These are phyloP conservation scores for Hanseniaspora vineae DNA, from an alignment of 805 yeast genomes.

Conservation along the genomic window DNA sequence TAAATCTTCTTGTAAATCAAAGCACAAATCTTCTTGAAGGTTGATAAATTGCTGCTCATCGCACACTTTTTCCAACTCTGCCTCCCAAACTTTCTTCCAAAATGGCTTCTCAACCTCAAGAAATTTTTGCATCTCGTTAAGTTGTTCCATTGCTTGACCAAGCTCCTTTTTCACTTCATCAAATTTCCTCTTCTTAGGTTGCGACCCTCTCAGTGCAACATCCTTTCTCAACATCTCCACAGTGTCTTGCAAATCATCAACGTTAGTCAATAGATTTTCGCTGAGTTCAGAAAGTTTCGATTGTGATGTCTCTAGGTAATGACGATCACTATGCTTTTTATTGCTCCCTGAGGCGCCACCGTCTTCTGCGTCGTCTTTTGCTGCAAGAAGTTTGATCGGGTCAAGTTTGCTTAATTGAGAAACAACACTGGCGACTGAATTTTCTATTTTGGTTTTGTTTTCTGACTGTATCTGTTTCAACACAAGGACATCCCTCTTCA, in stretches of 20 bases:
- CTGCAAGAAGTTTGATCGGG: conserved; percentile 19
- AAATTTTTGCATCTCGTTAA: conserved; percentile 44
- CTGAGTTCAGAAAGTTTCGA: conserved; percentile 61
- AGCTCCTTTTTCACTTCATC: conserved; percentile 55
- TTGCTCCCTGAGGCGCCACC: not conserved
- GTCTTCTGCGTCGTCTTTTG: not conserved
- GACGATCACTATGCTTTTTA: conserved; percentile 14
- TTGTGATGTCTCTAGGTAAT: conserved; percentile 69
- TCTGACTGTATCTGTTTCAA: conserved; percentile 42
- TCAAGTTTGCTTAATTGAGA: conserved; percentile 37
- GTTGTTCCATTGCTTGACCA: conserved; percentile 36
- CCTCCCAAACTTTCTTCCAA: conserved; percentile 89
- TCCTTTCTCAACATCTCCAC: conserved; percentile 84
- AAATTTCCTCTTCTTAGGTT: conserved; percentile 65
- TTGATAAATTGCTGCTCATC: conserved; percentile 90
- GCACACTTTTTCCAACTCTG: conserved; percentile 77
- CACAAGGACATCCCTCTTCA: conserved; percentile 47
- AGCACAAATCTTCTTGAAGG: conserved; percentile 74
- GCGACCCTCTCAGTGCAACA: conserved; percentile 82
- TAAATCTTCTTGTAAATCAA: conserved; percentile 70
- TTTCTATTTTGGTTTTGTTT: conserved; percentile 30
- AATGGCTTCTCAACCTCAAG: conserved; percentile 61
- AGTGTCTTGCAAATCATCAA: conserved; percentile 84
- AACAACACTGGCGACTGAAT: conserved; percentile 31
- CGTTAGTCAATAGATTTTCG: conserved; percentile 58